Conservation (phyloP, 257 asterid genomes). For the Leonotis leonurus region DNA sequence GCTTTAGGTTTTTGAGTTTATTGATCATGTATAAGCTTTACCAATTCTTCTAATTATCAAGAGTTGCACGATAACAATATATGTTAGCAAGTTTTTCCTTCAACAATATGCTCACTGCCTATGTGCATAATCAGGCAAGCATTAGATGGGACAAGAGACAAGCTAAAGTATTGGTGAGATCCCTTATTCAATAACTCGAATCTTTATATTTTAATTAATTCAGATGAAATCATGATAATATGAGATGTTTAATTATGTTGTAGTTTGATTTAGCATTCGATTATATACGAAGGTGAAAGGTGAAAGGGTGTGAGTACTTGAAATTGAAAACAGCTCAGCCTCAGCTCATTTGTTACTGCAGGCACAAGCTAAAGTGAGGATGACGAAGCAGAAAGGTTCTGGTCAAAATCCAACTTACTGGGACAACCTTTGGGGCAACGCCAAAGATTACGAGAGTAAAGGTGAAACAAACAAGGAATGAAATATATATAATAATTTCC, state of each 20-base stretch:
- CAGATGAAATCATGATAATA: not conserved
- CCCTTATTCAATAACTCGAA: not conserved
- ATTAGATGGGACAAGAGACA: constrained; percentile 85
- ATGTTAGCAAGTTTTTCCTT: not conserved
- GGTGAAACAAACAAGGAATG: constrained; percentile 29
- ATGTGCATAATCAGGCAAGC: constrained; percentile 54
- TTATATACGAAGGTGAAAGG: no score
- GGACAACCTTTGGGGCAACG: constrained; percentile 77
- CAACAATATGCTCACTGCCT: not conserved
- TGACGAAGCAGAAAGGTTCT: constrained; percentile 68
- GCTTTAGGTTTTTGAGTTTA: not conserved
- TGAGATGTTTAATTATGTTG: not conserved
- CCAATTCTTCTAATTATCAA: not conserved
- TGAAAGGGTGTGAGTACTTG: not conserved
- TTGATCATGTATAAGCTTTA: not conserved
- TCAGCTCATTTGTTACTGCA: constrained; percentile 27
- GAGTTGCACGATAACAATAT: not conserved
- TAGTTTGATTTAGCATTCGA: not conserved
- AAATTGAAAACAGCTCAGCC: no score
- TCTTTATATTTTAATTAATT: not conserved
- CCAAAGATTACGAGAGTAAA: constrained; percentile 33
- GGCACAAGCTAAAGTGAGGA: constrained; percentile 70
- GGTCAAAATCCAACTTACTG: constrained; percentile 53
- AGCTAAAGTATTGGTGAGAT: constrained; percentile 76
- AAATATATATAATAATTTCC: no score